These are phyloP conservation scores for Xylariaceae sp. DNA, from an alignment of 2,329 filamentous ascomycete species.

Conservation along the genomic window DNA sequence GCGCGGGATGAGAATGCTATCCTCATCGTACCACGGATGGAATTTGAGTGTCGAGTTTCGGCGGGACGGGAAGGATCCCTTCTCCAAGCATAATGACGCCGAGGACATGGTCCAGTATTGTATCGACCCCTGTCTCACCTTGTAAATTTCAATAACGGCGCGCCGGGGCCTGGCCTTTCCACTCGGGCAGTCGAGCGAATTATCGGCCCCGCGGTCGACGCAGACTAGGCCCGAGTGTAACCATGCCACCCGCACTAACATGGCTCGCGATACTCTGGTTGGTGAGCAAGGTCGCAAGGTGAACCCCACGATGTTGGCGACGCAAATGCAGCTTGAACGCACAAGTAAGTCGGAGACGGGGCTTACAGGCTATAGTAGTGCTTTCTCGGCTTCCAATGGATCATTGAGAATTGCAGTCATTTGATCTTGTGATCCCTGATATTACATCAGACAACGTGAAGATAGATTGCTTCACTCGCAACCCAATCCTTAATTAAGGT, in stretches of 20 bases:
- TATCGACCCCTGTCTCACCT: too few species aligned
- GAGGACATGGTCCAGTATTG: background rate
- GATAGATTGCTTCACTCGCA: too few species aligned
- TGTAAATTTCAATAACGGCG: too few species aligned
- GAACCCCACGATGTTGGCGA: conserved; percentile 13
- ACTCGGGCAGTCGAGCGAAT: conserved; percentile 2
- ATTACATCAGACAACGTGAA: too few species aligned
- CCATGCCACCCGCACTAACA: conserved; percentile 12
- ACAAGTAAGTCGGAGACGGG: too few species aligned
- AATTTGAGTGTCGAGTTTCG: too few species aligned
- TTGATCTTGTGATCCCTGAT: too few species aligned
- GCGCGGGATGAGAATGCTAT: background rate
- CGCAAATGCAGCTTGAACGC: background rate
- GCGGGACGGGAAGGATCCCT: background rate
- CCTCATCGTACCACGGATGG: too few species aligned
- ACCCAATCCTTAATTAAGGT: too few species aligned
- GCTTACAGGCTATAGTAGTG: too few species aligned
- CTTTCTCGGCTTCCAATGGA: too few species aligned
- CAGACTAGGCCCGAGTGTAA: conserved; percentile 21
- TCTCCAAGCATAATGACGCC: background rate
- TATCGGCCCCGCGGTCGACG: background rate
- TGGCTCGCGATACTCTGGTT: conserved; percentile 14
- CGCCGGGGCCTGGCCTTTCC: background rate
- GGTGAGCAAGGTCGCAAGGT: conserved; percentile 11
- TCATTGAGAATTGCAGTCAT: too few species aligned